Conservation (phyloP, 2,329 filamentous ascomycete genomes). For the Escovopsis weberi region DNA sequence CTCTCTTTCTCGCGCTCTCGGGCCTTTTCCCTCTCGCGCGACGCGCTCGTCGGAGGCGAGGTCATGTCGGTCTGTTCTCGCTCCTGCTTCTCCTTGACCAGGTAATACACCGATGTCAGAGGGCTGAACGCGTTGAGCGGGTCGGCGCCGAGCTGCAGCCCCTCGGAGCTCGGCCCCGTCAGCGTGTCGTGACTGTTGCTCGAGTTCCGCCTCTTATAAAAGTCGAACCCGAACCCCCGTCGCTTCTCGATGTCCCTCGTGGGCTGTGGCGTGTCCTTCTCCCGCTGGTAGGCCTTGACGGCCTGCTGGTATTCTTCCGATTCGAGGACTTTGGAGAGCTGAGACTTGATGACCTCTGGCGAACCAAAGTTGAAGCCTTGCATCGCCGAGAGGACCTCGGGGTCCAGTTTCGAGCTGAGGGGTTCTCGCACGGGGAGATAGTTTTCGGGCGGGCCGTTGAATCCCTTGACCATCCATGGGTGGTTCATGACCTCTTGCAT, state of each 20-base stretch:
- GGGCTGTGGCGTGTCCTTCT: conserved; percentile 43
- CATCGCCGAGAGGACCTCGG: conserved; percentile 79
- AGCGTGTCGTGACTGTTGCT: conserved; percentile 79
- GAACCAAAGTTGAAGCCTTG: conserved; percentile 95
- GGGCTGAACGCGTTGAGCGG: conserved; percentile 89
- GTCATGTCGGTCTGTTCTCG: conserved; percentile 41
- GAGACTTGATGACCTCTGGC: conserved; percentile 64
- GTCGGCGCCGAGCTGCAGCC: conserved; percentile 67
- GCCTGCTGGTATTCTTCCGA: conserved; percentile 89
- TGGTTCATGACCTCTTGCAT: conserved; percentile 89
- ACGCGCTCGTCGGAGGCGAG: conserved; percentile 31
- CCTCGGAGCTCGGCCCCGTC: conserved; percentile 70
- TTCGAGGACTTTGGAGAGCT: conserved; percentile 74
- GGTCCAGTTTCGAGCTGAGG: conserved; percentile 69
- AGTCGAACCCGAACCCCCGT: conserved; percentile 80
- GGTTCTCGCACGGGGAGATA: conserved; percentile 74
- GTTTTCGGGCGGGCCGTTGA: conserved; percentile 74
- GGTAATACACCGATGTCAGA: conserved; percentile 83
- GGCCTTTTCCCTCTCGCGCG: conserved; percentile 15
- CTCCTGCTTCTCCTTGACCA: conserved; percentile 89
- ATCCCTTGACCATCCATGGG: conserved; percentile 92
- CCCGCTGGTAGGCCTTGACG: conserved; percentile 54
- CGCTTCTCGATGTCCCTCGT: conserved; percentile 62
- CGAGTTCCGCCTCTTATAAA: conserved; percentile 90
- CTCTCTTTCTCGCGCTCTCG: conserved; percentile 14